Base-by-base conservation (phyloP, 257 asterid species). In the Ophiorrhiza pumila region DNA sequence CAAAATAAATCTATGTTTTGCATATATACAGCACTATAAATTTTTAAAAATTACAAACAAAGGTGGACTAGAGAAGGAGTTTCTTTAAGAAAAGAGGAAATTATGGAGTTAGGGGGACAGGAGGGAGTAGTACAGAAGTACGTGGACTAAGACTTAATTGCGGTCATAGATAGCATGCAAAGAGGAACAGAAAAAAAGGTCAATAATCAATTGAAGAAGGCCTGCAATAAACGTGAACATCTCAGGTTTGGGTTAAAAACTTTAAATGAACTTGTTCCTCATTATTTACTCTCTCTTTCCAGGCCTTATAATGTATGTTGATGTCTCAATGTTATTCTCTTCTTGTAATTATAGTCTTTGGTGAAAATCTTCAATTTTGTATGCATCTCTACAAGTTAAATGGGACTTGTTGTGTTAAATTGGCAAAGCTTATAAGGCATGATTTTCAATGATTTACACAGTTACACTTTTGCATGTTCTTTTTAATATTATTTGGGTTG, bases 151-250 rank as follows among this genome's bases (percentile, higher is more conserved):
- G 20, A 45, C 47, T 50, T 63, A 41, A 68, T 25, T 25, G 41
- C 20, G 34, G 23, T 29, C 35, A 52, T 32, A 29, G 68, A 68
- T 8, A 76, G 7, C n/a, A n/a, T n/a, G n/a, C n/a, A 35, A 20
- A 43, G 17, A 25, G 7, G 41, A 32, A 17, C 31, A 7, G 23
- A 17, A 23, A 4, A 35, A 7, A 49, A 14, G 47, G 18, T 46
- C 7, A 20, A 41, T 29, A 53, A 17, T 65, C 15, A 75, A 71
- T 72, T 71, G 71, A 76, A 78, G 74, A 34, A 56, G 67, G 61
- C 73, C 57, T 53, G 74, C 73, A 64, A 76, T 60, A 72, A 80
- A 69, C 84, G 84, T 80, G 80, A 80, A 68, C 45, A 46, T 63
- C 79, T 59, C 42, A 61, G 79, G 42, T 22, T 45, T 45, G 73